Base-by-base conservation (phyloP, 2,329 filamentous ascomycete species). In the Elsinoe batatas region DNA sequence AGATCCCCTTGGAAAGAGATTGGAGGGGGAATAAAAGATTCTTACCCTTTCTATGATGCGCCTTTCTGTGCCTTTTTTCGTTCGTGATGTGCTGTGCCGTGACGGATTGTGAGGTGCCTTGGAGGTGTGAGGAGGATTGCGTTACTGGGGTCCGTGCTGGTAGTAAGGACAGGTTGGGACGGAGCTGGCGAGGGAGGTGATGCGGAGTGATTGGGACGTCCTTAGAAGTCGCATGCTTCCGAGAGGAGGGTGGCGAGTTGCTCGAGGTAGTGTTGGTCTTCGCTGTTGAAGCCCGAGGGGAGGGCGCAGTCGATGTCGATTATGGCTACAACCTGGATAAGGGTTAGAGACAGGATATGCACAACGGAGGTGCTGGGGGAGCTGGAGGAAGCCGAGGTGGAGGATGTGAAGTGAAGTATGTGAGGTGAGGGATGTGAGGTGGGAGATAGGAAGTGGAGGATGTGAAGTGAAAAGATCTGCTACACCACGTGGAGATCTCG, bases 301-400 rank as follows among this genome's bases (percentile, higher is more conserved):
- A 78, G 80, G 1, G 83, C 80, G 65, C 88, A 91, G 68, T 93
- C 88, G 20, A 91, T 75, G 64, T 93, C 88, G 58, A 93, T 88
- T 60, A 91, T 87, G 2, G 82, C 87, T 18, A 87, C 82, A 5
- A 85, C 71, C 72, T 79, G 57, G 26, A 22, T 15, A 8, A 26
- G 11, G 20, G 36, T 43, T 35, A 57, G 40, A 10, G 22, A 5
- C 3, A 5, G 5, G 22, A 22, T 3, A 22, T 22, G 22, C 22
- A 18, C 11, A 33, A 49, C 3, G 33, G 8, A 11, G 10, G 7
- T 13, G 12, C 26, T 38, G 15, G 20, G 50, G 15, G 17, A 40
- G 2, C 64, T 17, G n/a, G 53, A 32, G 38, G 13, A 18, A 15
- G 3, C 2, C 3, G 8, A 12, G 53, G 4, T 49, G 15, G 15